Evolutionary conservation across 148 eudicot genomes (phyloP).

Genomic region (Rhododendron vialii): DNA sequence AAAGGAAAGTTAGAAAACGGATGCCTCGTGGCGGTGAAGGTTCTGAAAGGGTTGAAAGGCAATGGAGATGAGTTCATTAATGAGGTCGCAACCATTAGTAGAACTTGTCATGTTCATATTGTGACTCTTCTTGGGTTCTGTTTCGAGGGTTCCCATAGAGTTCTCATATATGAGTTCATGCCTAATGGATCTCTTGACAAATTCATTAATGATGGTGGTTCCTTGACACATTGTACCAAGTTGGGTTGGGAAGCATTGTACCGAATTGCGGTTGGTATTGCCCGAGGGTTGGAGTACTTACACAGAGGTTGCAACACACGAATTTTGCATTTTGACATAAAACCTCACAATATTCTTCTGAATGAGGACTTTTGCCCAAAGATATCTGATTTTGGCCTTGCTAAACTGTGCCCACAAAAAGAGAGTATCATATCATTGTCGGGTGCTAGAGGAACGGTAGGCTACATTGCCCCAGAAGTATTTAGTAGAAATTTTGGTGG

Average conservation of each 20-base stretch:
- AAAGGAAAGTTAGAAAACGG: conserved; percentile 11
- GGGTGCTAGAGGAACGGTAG: background rate
- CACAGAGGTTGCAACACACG: background rate
- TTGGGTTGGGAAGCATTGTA: conserved; percentile 6
- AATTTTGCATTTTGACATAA: conserved; percentile 9
- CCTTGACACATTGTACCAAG: background rate
- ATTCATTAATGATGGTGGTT: conserved; percentile 3
- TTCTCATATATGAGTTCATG: conserved; percentile 11
- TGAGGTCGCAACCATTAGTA: conserved; percentile 24
- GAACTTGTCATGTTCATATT: conserved; percentile 24
- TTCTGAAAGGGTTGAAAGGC: background rate
- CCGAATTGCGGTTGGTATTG: background rate
- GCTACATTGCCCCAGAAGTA: background rate
- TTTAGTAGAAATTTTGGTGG: background rate
- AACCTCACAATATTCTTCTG: conserved; percentile 2
- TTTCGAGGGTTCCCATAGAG: background rate
- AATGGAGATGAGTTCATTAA: conserved; percentile 22
- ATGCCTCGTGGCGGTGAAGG: background rate
- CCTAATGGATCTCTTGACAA: conserved; percentile 21
- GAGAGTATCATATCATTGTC: background rate
- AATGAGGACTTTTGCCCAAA: background rate
- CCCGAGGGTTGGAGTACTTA: conserved; percentile 7
- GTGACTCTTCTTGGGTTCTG: conserved; percentile 15
- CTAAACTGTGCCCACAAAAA: background rate
- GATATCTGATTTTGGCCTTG: conserved; percentile 9